Evolutionary conservation across 1,284 basidiomycete species (phyloP).

Genomic region (Papiliotrema flavescens): DNA sequence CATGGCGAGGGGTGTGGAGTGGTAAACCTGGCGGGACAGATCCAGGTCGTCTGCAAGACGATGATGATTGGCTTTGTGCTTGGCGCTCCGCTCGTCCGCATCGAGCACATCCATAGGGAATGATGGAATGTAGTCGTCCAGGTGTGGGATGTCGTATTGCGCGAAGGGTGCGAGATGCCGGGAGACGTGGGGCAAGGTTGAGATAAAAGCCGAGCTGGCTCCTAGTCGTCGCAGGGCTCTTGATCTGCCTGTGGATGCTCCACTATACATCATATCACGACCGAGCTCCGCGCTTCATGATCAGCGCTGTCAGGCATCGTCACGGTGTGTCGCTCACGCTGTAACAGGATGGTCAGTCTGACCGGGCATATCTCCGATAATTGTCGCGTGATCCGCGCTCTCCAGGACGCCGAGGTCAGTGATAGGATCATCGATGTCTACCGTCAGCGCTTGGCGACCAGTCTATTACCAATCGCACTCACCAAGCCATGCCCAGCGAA

Average conservation of each 20-base stretch:
- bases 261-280: conserved; percentile 14
- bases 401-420: conserved; percentile 3
- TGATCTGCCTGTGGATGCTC: conserved; percentile 5
- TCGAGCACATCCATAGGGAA: not conserved
- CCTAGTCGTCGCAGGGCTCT: conserved; percentile 12
- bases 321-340: conserved; percentile 23
- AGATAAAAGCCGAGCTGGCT: not conserved
- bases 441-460: conserved; percentile 1
- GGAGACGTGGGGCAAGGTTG: not conserved
- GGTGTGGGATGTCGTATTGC: not conserved
- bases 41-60: conserved; percentile 21
- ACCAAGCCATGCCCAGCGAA: conserved; percentile 37
- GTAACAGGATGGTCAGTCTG: conserved; percentile 31
- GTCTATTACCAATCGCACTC: conserved; percentile 4
- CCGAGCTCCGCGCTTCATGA: conserved; percentile 27
- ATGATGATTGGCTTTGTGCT: not conserved
- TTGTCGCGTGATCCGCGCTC: conserved; percentile 11
- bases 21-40: conserved; percentile 14
- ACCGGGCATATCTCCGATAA: conserved; percentile 29
- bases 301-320: not conserved
- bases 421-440: conserved; percentile 22
- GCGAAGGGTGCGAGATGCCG: conserved; percentile 7
- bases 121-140: not conserved
- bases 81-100: not conserved
- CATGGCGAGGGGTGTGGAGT: conserved; percentile 11